A percentile compares a stretch with the other conserved stretches of the same genome.
Conservation (phyloP, 176 grass and related monocot genomes). For the Panicum miliaceum region DNA sequence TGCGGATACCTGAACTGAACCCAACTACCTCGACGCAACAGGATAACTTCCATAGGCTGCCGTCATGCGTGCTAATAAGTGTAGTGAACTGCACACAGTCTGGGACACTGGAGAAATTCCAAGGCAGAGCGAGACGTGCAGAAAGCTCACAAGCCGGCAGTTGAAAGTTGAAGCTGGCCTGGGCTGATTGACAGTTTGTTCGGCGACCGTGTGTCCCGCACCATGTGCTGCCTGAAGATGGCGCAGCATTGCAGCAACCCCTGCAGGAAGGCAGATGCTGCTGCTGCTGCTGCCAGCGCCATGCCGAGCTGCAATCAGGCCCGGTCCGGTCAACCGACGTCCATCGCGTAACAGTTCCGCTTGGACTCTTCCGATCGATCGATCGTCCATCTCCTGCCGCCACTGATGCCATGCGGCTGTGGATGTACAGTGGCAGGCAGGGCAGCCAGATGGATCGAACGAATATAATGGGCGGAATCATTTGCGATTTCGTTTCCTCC, state of each 20-base stretch:
- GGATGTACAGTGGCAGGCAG: constrained; percentile 5
- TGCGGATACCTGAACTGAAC: constrained; percentile 15
- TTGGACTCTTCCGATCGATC: constrained; percentile 33
- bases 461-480: constrained; percentile 43
- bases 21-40: not conserved
- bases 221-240: constrained; percentile 31
- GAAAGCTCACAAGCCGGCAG: not conserved
- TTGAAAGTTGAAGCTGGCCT: not conserved
- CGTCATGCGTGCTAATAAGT: not conserved
- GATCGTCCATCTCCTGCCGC: constrained; percentile 2
- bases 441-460: not conserved
- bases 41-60: not conserved
- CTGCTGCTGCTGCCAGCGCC: not conserved
- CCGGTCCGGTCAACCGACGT: constrained; percentile 11
- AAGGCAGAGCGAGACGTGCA: not conserved
- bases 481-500: not conserved
- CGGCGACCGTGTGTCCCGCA: not conserved
- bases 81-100: not conserved
- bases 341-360: not conserved
- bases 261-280: constrained; percentile 20
- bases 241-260: not conserved
- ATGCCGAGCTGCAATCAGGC: not conserved
- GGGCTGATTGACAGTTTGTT: not conserved
- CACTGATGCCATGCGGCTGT: not conserved
- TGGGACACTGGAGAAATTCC: not conserved